Conservation (phyloP, 306 rosid species). For the Dalbergia cultrata region DNA sequence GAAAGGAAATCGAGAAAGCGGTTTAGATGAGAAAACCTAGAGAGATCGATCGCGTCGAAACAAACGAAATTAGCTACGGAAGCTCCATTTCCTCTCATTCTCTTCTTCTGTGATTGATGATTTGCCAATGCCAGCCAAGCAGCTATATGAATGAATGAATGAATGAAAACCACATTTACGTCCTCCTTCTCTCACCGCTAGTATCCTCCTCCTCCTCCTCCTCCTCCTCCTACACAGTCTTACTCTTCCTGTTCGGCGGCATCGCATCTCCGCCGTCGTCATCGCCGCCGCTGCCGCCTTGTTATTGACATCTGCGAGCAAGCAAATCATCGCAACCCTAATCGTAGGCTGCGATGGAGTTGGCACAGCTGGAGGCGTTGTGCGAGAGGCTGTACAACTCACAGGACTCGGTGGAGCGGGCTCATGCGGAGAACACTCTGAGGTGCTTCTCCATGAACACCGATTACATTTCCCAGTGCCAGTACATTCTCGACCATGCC, state of each 20-base stretch:
- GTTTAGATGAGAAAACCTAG: slow-evolving; percentile 25
- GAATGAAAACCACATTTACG: not conserved
- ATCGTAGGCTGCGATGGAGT: slow-evolving; percentile 50
- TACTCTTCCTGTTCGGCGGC: not conserved
- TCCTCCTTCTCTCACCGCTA: not conserved
- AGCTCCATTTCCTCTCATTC: not conserved
- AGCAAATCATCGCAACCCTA: not conserved
- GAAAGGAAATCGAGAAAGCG: not conserved
- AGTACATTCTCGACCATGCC: slow-evolving; percentile 68
- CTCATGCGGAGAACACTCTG: slow-evolving; percentile 68
- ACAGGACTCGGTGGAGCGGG: slow-evolving; percentile 69
- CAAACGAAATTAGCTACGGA: not conserved
- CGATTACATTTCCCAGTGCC: slow-evolving; percentile 68
- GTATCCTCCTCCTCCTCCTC: not conserved
- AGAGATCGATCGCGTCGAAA: not conserved
- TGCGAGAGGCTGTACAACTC: slow-evolving; percentile 71
- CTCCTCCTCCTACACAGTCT: not conserved
- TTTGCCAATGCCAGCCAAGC: not conserved
- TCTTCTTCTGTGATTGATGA: not conserved
- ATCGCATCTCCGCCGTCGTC: not conserved
- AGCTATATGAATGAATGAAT: no score
- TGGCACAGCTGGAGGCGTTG: slow-evolving; percentile 68
- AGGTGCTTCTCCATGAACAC: slow-evolving; percentile 67
- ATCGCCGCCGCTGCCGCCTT: not conserved
- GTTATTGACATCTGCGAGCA: not conserved